phyloP scores from a whole-genome alignment of 2,329 filamentous ascomycete genomes.

The Cercospora berteroae region DNA sequence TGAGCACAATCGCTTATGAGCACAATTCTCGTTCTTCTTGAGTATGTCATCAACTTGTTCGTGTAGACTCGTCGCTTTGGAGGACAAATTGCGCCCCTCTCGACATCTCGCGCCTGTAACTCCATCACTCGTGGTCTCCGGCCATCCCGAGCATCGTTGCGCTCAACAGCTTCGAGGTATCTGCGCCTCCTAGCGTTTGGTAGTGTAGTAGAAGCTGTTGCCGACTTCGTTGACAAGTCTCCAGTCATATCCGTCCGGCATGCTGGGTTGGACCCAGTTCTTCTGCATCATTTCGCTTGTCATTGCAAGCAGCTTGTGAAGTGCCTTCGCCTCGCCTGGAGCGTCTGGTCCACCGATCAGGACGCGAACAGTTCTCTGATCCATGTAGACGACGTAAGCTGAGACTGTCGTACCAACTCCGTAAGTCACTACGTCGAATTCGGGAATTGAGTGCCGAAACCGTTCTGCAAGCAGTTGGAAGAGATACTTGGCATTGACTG shows the following conservation, averaged over 20 bases:
- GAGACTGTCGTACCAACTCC: not conserved
- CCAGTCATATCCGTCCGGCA: too few relatives aligned
- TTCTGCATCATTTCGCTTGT: not conserved
- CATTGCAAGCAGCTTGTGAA: not conserved
- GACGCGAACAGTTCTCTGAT: rapidly evolving
- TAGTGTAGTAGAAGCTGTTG: not conserved
- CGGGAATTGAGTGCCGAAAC: too few relatives aligned
- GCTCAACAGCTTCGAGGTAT: too few relatives aligned
- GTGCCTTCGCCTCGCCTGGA: not conserved
- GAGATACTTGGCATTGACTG: not conserved
- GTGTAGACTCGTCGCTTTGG: not conserved
- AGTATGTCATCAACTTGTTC: not conserved
- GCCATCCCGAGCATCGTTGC: too few relatives aligned
- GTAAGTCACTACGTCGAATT: too few relatives aligned
- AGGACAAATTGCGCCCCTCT: too few relatives aligned
- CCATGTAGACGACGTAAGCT: not conserved
- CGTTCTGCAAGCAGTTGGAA: not conserved
- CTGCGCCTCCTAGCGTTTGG: too few relatives aligned
- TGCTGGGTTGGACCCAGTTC: too few relatives aligned
- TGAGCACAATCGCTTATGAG: not conserved
- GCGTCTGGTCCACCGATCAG: not conserved
- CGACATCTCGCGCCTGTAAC: not conserved
- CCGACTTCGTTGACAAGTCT: too few relatives aligned
- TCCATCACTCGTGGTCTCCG: too few relatives aligned
- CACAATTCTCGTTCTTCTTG: not conserved